Evolutionary conservation across 352 stramenopile species (phyloP).

Genomic region (Phytophthora podocarpi): DNA sequence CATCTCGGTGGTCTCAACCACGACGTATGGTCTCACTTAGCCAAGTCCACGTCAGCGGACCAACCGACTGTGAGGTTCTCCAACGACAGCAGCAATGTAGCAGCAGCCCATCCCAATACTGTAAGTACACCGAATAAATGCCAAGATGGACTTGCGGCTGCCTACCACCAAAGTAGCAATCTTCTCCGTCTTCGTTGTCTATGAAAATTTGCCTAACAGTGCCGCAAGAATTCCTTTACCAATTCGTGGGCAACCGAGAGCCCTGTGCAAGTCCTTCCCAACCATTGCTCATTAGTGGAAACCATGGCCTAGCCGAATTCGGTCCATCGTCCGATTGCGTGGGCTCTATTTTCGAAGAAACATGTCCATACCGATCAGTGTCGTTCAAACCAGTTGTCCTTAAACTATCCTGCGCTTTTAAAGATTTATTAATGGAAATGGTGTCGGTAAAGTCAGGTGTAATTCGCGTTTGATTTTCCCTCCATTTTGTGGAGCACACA

Average conservation of each 20-base stretch:
- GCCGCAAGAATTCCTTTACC: slow-evolving; percentile 11
- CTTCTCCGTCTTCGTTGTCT: slow-evolving; percentile 3
- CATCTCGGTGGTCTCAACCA: slow-evolving; percentile 31
- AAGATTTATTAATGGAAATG: too few species aligned
- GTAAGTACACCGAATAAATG: slow-evolving; percentile 2
- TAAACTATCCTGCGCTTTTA: too few species aligned
- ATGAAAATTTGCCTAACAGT: slow-evolving; percentile 1
- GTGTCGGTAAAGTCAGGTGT: slow-evolving; percentile 25
- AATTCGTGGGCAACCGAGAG: slow-evolving; percentile 2
- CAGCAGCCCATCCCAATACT: too few species aligned
- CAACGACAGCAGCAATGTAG: not conserved
- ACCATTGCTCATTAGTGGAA: slow-evolving; percentile 2
- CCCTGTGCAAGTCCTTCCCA: not conserved
- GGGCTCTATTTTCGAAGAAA: slow-evolving; percentile 29
- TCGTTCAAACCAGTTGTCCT: not conserved
- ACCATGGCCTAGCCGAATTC: slow-evolving; percentile 18
- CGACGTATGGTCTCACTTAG: not conserved
- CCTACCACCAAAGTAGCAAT: too few species aligned
- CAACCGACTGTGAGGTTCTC: too few species aligned
- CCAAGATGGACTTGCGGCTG: slow-evolving; percentile 20
- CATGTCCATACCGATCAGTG: not conserved
- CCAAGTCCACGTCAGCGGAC: too few species aligned
- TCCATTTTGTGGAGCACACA: slow-evolving; percentile 24
- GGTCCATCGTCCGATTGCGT: slow-evolving; percentile 21
- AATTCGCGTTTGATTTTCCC: slow-evolving; percentile 32